Conservation (phyloP, 345 rosid species). For the Dimocarpus longan region DNA sequence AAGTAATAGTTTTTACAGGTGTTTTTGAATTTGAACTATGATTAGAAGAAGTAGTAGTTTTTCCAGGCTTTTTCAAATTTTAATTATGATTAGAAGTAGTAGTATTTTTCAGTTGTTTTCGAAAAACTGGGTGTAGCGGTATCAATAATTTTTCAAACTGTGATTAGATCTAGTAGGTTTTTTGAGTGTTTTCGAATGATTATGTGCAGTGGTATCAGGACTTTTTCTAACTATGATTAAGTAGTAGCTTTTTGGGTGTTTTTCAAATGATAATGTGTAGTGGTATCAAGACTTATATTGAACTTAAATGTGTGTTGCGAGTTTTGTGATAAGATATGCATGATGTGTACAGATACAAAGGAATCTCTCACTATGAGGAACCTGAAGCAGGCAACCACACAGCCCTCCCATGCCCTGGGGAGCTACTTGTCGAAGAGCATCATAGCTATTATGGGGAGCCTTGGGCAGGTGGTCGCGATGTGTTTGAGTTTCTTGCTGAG, state of each 20-base stretch:
- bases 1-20: not conserved
- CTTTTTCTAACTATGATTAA: too few relatives aligned
- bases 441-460: slow-evolving; percentile 98
- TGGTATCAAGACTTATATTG: too few relatives aligned
- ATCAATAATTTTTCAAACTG: too few relatives aligned
- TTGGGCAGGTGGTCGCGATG: slow-evolving; percentile 96
- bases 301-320: too few relatives aligned
- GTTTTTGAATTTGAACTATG: too few relatives aligned
- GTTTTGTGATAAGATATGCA: not conserved
- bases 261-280: too few relatives aligned
- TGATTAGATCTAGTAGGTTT: not conserved
- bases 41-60: too few relatives aligned
- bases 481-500: slow-evolving; percentile 88
- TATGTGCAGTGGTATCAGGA: not conserved
- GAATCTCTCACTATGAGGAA: slow-evolving; percentile 81
- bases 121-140: too few relatives aligned
- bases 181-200: not conserved
- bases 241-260: too few relatives aligned
- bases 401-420: slow-evolving; percentile 85
- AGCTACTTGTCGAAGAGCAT: slow-evolving; percentile 90
- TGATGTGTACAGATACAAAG: slow-evolving; percentile 62
- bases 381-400: slow-evolving; percentile 61
- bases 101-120: too few relatives aligned
- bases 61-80: too few relatives aligned
- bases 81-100: too few relatives aligned